Base-by-base conservation (phyloP, 1,284 basidiomycete species). In the Phellinidium pouzarii region DNA sequence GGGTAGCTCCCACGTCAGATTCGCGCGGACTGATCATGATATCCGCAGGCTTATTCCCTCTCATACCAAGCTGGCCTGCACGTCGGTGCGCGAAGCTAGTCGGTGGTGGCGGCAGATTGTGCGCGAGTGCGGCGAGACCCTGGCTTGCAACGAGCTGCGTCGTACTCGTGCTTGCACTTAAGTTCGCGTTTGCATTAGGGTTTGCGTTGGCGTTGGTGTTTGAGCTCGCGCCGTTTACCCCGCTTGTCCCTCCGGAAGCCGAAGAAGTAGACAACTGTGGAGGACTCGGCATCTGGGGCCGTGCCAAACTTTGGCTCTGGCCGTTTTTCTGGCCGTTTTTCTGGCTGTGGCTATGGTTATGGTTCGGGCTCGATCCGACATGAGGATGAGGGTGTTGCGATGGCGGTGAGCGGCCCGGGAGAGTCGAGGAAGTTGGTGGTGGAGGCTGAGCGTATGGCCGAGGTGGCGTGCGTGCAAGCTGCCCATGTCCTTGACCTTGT, bases 21-120 rank as follows among this genome's bases (percentile, higher is more conserved):
- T 81, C 80, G 45, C 81, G 70, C 4, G 85, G 84, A 59, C 78
- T 83, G 69, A 88, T 87, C 58, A 86, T 62, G 55, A 87, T 82
- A 62, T 88, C 86, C 2, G 86, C 85, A 0, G 85, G 85, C 64
- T 87, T 88, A 66, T 72, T 82, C 67, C 79, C 83, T 25, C 68
- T 71, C 14, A 68, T 68, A 3, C 79, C 81, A 0, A 80, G 58
- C 56, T 79, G 77, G 29, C 75, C 78, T 5, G 84, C 82, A 42
- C 84, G 78, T 48, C 85, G 82, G 34, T 77, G 75, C 17, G 83
- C 81, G 66, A 88, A 87, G 66, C 83, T 86, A 63, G 83, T 86
- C 19, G 84, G 77, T 6, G 81, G 82, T 2, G 83, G 76, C 0
- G 83, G 79, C 4, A 86, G 68, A 2, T 72, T 64, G 58, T 68